phyloP scores from a whole-genome alignment of 75 land plant species.

The Larix kaempferi region DNA sequence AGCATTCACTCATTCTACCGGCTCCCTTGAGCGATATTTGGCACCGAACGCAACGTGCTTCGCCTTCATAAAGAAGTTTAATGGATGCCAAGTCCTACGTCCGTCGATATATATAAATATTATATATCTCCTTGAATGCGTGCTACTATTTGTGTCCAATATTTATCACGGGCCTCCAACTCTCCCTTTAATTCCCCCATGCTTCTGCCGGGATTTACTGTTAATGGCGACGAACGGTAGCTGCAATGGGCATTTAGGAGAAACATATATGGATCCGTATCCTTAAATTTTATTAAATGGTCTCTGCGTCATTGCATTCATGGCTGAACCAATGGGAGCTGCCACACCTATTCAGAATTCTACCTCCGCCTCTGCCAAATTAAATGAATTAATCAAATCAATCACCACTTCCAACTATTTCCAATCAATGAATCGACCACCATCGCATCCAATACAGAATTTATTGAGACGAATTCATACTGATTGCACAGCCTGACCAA shows the following conservation, averaged over 20 bases:
- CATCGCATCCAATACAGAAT: background rate
- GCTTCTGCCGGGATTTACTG: too few relatives aligned
- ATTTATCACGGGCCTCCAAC: background rate
- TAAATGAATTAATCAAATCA: background rate
- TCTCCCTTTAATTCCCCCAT: background rate
- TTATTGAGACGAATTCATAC: background rate
- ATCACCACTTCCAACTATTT: background rate
- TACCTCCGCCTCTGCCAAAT: background rate
- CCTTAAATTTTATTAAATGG: conserved; percentile 9
- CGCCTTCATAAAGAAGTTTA: background rate
- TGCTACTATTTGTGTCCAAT: background rate
- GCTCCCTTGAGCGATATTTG: background rate
- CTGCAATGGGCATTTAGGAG: background rate
- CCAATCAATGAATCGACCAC: background rate
- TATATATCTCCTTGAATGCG: conserved; percentile 3
- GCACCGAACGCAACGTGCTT: conserved; percentile 8
- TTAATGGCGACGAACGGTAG: background rate
- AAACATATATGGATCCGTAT: background rate
- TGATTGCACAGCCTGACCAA: conserved; percentile 8
- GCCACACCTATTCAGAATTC: background rate
- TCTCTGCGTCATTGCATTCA: background rate
- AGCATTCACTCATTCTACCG: background rate
- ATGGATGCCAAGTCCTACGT: background rate
- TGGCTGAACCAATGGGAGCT: background rate
- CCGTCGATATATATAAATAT: background rate